Evolutionary conservation across 139 green algal genomes (phyloP).

Genomic region (Limnomonas spitsbergensis): DNA sequence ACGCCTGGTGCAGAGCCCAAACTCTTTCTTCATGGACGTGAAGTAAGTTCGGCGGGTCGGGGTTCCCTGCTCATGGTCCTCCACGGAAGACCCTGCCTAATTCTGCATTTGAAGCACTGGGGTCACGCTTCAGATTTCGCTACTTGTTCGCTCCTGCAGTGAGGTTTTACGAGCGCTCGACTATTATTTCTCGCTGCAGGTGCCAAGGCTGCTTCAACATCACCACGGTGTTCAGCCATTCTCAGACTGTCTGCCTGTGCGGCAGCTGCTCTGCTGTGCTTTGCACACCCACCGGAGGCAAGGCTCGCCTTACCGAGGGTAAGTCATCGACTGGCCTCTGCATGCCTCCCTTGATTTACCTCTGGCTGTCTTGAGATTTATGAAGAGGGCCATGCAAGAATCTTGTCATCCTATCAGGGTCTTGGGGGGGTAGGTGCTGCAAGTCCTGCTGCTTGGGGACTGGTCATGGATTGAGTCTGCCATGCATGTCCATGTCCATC

Average conservation of each 20-base stretch:
- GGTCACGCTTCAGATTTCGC: too few species aligned
- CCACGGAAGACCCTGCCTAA: background rate
- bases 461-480: background rate
- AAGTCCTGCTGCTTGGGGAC: slow-evolving; percentile 1
- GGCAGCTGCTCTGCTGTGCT: slow-evolving; percentile 92
- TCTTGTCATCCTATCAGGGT: background rate
- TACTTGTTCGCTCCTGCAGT: too few species aligned
- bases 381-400: background rate
- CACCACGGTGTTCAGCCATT: slow-evolving; percentile 98
- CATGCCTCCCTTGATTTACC: too few species aligned
- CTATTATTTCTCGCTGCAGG: background rate
- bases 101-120: too few species aligned
- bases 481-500: too few species aligned
- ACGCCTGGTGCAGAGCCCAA: slow-evolving; percentile 59
- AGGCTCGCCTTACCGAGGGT: slow-evolving; percentile 90
- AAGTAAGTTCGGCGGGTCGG: slow-evolving; percentile 30
- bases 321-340: too few species aligned
- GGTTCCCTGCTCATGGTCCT: background rate
- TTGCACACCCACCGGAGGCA: slow-evolving; percentile 94
- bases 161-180: background rate
- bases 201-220: slow-evolving; percentile 89
- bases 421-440: background rate
- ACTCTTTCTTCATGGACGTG: slow-evolving; percentile 56
- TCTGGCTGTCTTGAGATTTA: background rate
- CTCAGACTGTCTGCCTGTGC: slow-evolving; percentile 96